Conservation (phyloP, 1,284 basidiomycete species). For the Entoloma clypeatum region DNA sequence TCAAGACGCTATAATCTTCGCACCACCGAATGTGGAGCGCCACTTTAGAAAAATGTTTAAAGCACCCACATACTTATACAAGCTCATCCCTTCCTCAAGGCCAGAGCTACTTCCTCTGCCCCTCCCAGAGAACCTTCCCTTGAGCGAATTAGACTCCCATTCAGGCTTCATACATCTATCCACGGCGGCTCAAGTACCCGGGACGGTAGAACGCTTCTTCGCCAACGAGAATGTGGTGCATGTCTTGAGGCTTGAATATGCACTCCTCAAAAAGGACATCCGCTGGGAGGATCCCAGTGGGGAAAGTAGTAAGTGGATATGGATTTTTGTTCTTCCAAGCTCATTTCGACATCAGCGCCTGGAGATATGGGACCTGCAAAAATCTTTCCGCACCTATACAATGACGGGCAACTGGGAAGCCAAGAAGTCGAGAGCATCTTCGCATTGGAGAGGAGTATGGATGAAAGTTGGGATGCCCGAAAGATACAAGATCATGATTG, state of each 20-base stretch:
- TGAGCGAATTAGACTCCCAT: slow-evolving; percentile 37
- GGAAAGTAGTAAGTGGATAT: slow-evolving; percentile 23
- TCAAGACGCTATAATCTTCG: too few species aligned
- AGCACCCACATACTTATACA: slow-evolving; percentile 48
- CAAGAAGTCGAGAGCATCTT: slow-evolving; percentile 11
- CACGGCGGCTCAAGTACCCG: slow-evolving; percentile 49
- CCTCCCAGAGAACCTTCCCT: slow-evolving; percentile 23
- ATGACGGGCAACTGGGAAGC: slow-evolving; percentile 32
- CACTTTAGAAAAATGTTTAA: slow-evolving; percentile 13
- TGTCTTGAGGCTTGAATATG: slow-evolving; percentile 44
- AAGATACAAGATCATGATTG: slow-evolving; percentile 6
- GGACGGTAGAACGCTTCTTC: slow-evolving; percentile 56
- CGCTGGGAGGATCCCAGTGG: slow-evolving; percentile 47
- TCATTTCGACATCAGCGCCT: slow-evolving; percentile 22
- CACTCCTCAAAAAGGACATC: slow-evolving; percentile 34
- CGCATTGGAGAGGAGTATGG: slow-evolving; percentile 10
- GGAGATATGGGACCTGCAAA: slow-evolving; percentile 41
- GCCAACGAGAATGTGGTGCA: slow-evolving; percentile 36
- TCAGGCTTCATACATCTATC: slow-evolving; percentile 63
- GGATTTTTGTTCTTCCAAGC: not conserved
- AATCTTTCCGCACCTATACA: slow-evolving; percentile 58
- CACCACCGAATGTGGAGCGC: not conserved
- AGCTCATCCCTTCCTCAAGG: slow-evolving; percentile 41
- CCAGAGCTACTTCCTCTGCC: slow-evolving; percentile 32
- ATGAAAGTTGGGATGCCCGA: slow-evolving; percentile 9